Evolutionary conservation across 805 yeast species (phyloP), one percentile per base, ranked within the genome.

Genomic region (Saturnispora saitoi): DNA sequence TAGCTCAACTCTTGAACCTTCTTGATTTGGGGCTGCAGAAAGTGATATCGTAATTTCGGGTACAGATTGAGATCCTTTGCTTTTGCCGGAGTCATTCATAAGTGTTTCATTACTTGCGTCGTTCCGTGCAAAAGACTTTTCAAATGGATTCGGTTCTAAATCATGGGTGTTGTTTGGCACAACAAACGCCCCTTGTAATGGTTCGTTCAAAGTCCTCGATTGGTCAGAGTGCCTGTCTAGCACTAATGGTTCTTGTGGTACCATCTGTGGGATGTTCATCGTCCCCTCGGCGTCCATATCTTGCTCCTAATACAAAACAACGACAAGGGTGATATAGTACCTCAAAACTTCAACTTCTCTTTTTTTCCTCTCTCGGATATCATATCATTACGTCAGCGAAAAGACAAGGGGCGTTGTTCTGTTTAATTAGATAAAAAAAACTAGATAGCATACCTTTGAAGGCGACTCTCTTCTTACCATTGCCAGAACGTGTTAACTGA

Each of bases 101-200:
- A 15, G 31, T 15, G 19, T 22, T 22, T 47, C 42, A 38, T 26
- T 26, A 19, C 37, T 14, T 29, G 37, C 40, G 34, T 29, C 50
- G 28, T 28, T 52, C 56, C 56, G 59, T 6, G 65, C 96, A 69
- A 91, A 91, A 45, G 95, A 86, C 64, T 84, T 86, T 65, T 91
- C 99, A 62, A 91, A 91, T 4, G 97, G 97, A 59, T 91, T 91
- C 9, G 93, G 96, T 64, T 93, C 99, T 50, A 89, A 47, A 48
- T 64, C 70, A 19, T 65, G 51, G 2, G 63, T 57, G 52, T 57
- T 57, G 10, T 34, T 41, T 4, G 28, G 7, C 15, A 26, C 22
- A 20, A 7, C 41, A 37, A 37, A 37, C 22, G 38, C 12, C 30
- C 40, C 46, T 7, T 22, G 12, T 34, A 36, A n/a, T 4, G 31